Evolutionary conservation across 208 protist species (phyloP), one percentile per base, ranked within the genome.

Genomic region (Trypanosoma brucei): DNA sequence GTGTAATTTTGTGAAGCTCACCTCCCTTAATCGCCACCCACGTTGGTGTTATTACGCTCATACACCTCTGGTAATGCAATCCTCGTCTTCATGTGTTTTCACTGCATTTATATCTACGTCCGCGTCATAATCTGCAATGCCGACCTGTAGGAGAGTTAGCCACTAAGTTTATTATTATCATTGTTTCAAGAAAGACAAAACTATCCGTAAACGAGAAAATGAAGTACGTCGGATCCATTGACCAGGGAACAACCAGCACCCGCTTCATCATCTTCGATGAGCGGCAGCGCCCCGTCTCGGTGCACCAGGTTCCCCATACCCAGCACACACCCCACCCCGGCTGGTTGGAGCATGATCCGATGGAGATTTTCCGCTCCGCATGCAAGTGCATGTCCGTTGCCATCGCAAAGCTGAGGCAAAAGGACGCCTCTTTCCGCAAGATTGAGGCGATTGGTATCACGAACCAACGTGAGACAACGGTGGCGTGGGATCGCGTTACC

Each of bases 381-480:
- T 75, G 85, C 59, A 50, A 63, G 9, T 98, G 92, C 61, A 83
- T 98, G 13, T 70, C 70, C 3, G 59, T 84, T 13, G 85, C 80
- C 7, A n/a, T 86, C 33, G 62, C 75, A 31, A 69, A 83, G 55
- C 58, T 88, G 30, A 59, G 75, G 11, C 31, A 52, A 35, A 86
- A 73, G 57, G 69, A 79, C 38, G 45, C 74, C 13, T 61, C 66
- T 54, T 92, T 81, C 60, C 64, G 59, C 22, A 74, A 72, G 36
- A 58, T 90, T n/a, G 78, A 80, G 35, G 79, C 68, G 9, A 79
- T 97, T 53, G 98, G 97, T 30, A 95, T 99, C 52, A 99, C 98
- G 34, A 99, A 99, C 77, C 98, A 99, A 76, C 86, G 98, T 42
- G 98, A 99, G 76, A 99, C 98, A 7, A 91, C 94, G 1, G 78